Conservation (phyloP, 129 eudicot species). For the Ambrosia trifida region DNA sequence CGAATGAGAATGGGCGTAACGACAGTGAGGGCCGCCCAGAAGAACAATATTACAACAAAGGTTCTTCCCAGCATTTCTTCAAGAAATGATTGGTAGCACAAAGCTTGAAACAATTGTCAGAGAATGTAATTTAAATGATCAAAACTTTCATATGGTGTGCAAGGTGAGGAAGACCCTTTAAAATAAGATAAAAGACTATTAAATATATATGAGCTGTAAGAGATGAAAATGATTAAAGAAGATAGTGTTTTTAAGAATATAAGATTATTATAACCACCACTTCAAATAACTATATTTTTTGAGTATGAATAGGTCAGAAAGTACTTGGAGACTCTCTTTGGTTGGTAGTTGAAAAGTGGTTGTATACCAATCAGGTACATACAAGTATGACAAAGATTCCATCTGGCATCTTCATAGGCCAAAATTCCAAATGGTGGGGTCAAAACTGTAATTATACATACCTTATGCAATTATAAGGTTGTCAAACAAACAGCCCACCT, state of each 20-base stretch:
- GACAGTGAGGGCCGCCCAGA: conserved; percentile 66
- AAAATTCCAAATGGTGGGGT: conserved; percentile 30
- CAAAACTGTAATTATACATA: conserved; percentile 28
- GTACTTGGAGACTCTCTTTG: conserved; percentile 25
- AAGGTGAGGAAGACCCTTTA: conserved; percentile 35
- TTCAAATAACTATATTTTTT: conserved; percentile 20
- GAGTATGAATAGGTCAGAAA: conserved; percentile 19
- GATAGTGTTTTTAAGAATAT: conserved; percentile 28
- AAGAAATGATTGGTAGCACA: conserved; percentile 8
- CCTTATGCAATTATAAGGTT: conserved; percentile 27
- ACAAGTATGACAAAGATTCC: conserved; percentile 28
- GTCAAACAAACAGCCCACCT: conserved; percentile 27
- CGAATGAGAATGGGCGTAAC: conserved; percentile 70
- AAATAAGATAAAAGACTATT: conserved; percentile 9
- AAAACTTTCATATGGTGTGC: conserved; percentile 29
- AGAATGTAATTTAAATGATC: conserved; percentile 28
- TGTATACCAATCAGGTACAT: conserved; percentile 50
- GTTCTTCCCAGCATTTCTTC: conserved; percentile 62
- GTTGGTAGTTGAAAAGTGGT: conserved; percentile 61
- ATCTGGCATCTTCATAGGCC: conserved; percentile 40
- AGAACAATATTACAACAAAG: conserved; percentile 51
- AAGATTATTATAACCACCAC: conserved; percentile 33
- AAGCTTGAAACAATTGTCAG: conserved; percentile 19
- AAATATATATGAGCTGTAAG: conserved; percentile 45
- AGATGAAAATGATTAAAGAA: conserved; percentile 29